Conservation (phyloP, 768 basidiomycete genomes). For the Chalciporus chontae region DNA sequence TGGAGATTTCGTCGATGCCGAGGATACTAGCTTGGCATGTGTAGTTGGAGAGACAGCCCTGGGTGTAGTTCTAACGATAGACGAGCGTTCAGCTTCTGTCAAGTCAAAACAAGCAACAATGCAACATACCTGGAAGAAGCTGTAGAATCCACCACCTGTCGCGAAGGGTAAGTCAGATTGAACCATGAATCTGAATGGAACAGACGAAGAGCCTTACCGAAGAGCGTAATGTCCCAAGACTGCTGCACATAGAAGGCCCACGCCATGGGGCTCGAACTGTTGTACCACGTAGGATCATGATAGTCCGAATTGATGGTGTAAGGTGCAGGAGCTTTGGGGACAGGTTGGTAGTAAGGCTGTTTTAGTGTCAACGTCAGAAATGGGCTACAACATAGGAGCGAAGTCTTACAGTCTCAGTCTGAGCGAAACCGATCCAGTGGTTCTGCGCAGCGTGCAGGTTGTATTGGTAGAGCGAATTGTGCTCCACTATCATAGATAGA, state of each 20-base stretch:
- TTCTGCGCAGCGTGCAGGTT: constrained; percentile 41
- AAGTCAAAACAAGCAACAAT: too few species aligned
- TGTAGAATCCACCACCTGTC: constrained; percentile 48
- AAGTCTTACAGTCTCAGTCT: constrained; percentile 45
- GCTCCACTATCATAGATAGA: constrained; percentile 35
- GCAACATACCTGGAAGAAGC: constrained; percentile 44
- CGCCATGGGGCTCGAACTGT: constrained; percentile 30
- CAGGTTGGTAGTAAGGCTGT: constrained; percentile 50
- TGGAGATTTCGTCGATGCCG: constrained; percentile 40
- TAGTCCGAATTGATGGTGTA: constrained; percentile 34
- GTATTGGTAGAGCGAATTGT: constrained; percentile 48
- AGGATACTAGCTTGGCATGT: constrained; percentile 44
- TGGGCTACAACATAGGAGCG: background rate
- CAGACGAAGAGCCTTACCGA: constrained; percentile 29
- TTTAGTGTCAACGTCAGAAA: background rate
- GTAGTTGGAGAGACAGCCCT: constrained; percentile 34
- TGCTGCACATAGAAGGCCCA: constrained; percentile 43
- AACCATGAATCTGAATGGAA: background rate
- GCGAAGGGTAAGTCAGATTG: constrained; percentile 1
- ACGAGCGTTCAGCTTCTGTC: constrained; percentile 1
- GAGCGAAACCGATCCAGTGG: constrained; percentile 50
- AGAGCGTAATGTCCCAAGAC: constrained; percentile 43
- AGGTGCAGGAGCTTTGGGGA: constrained; percentile 41
- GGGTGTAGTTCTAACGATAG: constrained; percentile 35
- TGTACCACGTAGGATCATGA: constrained; percentile 38